These are phyloP conservation scores for Xylariaceae sp. DNA, from an alignment of 2,329 filamentous ascomycete genomes.

Conservation along the genomic window DNA sequence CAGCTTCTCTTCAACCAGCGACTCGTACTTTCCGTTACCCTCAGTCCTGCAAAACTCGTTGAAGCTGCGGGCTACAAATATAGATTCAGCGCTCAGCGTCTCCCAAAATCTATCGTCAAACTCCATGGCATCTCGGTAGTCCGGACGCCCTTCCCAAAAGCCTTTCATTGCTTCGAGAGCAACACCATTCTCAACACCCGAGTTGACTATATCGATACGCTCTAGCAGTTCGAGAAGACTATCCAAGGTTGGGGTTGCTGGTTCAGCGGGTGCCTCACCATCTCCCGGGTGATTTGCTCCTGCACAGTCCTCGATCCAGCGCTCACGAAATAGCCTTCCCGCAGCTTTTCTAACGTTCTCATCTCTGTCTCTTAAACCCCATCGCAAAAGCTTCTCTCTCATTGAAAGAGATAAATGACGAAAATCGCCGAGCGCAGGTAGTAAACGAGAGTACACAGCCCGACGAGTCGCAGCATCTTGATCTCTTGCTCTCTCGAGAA, in stretches of 20 bases:
- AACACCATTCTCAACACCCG: constrained; percentile 86
- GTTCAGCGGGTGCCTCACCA: constrained; percentile 59
- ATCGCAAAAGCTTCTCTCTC: constrained; percentile 92
- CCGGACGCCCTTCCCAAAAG: constrained; percentile 92
- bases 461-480: constrained; percentile 83
- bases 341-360: constrained; percentile 93
- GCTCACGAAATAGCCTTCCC: constrained; percentile 85
- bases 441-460: constrained; percentile 82
- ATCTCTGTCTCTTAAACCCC: constrained; percentile 92
- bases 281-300: constrained; percentile 66
- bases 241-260: constrained; percentile 73
- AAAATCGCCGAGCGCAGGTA: constrained; percentile 92
- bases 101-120: constrained; percentile 83
- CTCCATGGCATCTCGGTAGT: constrained; percentile 74
- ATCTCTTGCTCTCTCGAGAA: constrained; percentile 90
- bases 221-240: constrained; percentile 89
- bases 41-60: constrained; percentile 88
- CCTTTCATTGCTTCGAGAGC: constrained; percentile 92
- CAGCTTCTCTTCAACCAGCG: constrained; percentile 86
- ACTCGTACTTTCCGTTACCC: constrained; percentile 74
- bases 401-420: constrained; percentile 90
- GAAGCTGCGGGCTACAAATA: constrained; percentile 90
- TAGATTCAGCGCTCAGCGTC: constrained; percentile 80
- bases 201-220: constrained; percentile 90
- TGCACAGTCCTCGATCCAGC: constrained; percentile 98